Evolutionary conservation across 2,329 filamentous ascomycete genomes (phyloP), one percentile per base, ranked within the genome.

Genomic region (Monosporascus sp.): DNA sequence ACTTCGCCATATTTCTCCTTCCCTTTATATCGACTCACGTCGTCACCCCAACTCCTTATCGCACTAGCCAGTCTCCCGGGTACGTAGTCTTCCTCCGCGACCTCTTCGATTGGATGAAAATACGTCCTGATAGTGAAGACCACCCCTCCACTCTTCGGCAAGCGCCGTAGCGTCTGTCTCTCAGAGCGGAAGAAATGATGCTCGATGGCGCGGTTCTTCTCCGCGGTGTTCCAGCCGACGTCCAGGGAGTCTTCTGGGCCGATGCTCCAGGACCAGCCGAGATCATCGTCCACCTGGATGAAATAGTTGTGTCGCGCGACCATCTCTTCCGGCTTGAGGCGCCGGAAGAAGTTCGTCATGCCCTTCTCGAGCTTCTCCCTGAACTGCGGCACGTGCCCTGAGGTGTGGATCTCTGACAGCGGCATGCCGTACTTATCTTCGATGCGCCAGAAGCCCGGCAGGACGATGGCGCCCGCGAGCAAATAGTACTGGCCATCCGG

Each of bases 391-490:
- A 96, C 91, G 58, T 88, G 78, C 46, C 87, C 90, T 0, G 81
- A 85, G 0, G 85, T 90, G 70, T 95, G 90, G 61, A 96, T 92
- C 52, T 92, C 85, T 0, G 83, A 85, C 7, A 95, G 73, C 1
- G 80, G 77, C 89, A 94, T 92, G 24, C 87, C 87, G 64, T 86
- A 82, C 70, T 96, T 95, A 66, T 95, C 89, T 52, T 83, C 76
- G 1, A 95, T 75, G 3, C 88, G 81, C 90, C 90, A 95, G 76
- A 95, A 95, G 0, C 90, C 90, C 0, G 90, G 80, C 0, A 95
- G 78, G 3, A 94, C 76, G 53, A 94, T 85, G 0, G 86, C 79
- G 0, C 89, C 90, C 0, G 88, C 88, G 1, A 91, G 79, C 0
- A 95, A 80, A 67, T 91, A 90, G 73, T 93, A 93, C 67, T 91